Percentiles rank a stretch among this genome's conserved stretches.
phyloP scores from a whole-genome alignment of 2,329 filamentous ascomycete species.

The Lomentospora prolificans region DNA sequence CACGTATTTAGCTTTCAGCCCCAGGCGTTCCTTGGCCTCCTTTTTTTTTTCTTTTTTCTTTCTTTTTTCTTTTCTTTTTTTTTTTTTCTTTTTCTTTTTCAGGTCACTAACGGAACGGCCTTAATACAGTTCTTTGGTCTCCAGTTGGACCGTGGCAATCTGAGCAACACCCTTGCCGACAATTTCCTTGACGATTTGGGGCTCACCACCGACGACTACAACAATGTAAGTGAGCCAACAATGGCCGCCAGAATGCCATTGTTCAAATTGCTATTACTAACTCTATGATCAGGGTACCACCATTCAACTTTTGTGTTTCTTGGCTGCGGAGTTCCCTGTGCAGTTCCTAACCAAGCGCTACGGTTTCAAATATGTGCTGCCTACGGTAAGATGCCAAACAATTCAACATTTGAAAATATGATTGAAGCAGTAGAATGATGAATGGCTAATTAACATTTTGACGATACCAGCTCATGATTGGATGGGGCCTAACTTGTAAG shows the following conservation, averaged over 20 bases:
- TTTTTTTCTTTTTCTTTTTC: background rate
- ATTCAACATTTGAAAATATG: background rate
- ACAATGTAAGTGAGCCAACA: constrained; percentile 26
- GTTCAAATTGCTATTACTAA: no score
- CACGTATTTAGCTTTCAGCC: no score
- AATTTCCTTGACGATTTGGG: constrained; percentile 46
- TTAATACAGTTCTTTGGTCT: constrained; percentile 51
- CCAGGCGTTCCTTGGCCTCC: no score
- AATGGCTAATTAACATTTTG: background rate
- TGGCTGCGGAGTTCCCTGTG: constrained; percentile 47
- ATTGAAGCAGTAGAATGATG: no score
- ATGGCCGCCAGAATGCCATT: background rate
- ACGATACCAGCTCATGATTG: constrained; percentile 30
- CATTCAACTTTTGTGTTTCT: constrained; percentile 43
- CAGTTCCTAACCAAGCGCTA: constrained; percentile 48
- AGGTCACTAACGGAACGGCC: background rate
- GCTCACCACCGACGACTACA: constrained; percentile 42
- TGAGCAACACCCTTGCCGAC: constrained; percentile 52
- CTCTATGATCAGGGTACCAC: constrained; percentile 34
- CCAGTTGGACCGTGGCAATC: constrained; percentile 54
- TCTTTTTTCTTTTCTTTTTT: background rate
- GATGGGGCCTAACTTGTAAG: constrained; percentile 32
- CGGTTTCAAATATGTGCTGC: constrained; percentile 46
- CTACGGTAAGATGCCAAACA: constrained; percentile 23
- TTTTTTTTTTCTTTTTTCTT: background rate